phyloP scores from a whole-genome alignment of 2,329 filamentous ascomycete species.

The Knufia petricola region DNA sequence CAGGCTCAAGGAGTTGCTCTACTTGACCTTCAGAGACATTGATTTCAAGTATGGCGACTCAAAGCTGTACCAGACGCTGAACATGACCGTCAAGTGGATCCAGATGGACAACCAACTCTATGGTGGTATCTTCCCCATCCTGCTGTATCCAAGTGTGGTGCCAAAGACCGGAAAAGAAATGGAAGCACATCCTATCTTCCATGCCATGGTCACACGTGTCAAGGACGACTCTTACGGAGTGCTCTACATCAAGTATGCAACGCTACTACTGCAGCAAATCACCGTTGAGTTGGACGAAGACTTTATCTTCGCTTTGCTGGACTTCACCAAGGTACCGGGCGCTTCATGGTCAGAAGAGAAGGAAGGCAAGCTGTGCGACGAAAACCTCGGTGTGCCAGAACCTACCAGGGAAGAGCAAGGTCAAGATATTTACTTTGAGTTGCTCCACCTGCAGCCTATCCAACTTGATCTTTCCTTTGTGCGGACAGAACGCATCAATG shows the following conservation, averaged over 20 bases:
- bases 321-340: conserved; percentile 88
- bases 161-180: conserved; percentile 95
- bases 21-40: conserved; percentile 85
- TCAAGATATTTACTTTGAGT: conserved; percentile 95
- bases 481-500: conserved; percentile 90
- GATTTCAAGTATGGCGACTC: conserved; percentile 88
- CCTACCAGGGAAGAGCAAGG: conserved; percentile 73
- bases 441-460: conserved; percentile 95
- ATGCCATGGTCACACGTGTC: conserved; percentile 81
- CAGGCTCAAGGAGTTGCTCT: conserved; percentile 83
- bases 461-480: conserved; percentile 96
- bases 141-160: conserved; percentile 93
- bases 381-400: conserved; percentile 82
- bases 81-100: conserved; percentile 92
- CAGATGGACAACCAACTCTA: conserved; percentile 98
- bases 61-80: conserved; percentile 83
- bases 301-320: conserved; percentile 90
- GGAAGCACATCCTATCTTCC: conserved; percentile 88
- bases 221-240: conserved; percentile 98
- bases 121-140: conserved; percentile 93
- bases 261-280: conserved; percentile 90
- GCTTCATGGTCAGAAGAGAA: conserved; percentile 78
- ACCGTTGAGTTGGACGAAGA: conserved; percentile 96
- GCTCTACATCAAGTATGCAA: conserved; percentile 96
- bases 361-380: conserved; percentile 79